Percentiles rank a stretch among this genome's conserved stretches.
Conservation (phyloP, 345 rosid genomes). For the Kernera saxatilis region DNA sequence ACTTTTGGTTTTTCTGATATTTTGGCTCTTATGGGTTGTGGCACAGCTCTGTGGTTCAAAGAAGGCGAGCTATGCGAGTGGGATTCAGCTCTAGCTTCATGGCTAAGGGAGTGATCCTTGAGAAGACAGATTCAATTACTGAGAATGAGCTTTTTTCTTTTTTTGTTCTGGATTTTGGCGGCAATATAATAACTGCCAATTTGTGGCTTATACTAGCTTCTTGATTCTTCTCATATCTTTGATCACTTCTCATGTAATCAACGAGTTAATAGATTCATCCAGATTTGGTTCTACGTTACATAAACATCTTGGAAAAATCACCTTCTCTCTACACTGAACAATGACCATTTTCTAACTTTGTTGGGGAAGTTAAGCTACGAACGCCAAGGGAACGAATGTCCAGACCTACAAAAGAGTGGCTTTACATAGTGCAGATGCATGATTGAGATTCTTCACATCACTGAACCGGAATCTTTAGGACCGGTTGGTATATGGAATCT, state of each 20-base stretch:
- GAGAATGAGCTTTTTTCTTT: not conserved
- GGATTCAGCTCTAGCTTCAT: conserved; percentile 48
- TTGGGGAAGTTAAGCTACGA: not conserved
- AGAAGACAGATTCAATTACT: not conserved
- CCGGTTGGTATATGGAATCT: conserved; percentile 22
- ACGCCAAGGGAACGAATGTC: not conserved
- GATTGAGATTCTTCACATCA: not conserved
- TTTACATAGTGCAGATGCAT: not conserved
- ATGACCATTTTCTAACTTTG: not conserved
- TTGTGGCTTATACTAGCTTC: not conserved
- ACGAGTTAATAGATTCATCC: not conserved
- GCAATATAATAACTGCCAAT: not conserved
- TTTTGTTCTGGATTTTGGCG: conserved; percentile 15
- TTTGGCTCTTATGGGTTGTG: conserved; percentile 5
- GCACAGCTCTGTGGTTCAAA: conserved; percentile 80
- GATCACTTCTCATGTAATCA: not conserved
- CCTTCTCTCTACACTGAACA: not conserved
- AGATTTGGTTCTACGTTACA: not conserved
- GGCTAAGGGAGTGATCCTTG: conserved; percentile 61
- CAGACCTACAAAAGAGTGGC: not conserved
- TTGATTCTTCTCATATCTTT: not conserved
- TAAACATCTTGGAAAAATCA: not conserved
- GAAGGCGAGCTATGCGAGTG: conserved; percentile 79
- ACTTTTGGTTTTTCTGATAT: not conserved
- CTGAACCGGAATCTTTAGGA: not conserved